Evolutionary conservation across 352 stramenopile species (phyloP).

Genomic region (Pythium aquatile): DNA sequence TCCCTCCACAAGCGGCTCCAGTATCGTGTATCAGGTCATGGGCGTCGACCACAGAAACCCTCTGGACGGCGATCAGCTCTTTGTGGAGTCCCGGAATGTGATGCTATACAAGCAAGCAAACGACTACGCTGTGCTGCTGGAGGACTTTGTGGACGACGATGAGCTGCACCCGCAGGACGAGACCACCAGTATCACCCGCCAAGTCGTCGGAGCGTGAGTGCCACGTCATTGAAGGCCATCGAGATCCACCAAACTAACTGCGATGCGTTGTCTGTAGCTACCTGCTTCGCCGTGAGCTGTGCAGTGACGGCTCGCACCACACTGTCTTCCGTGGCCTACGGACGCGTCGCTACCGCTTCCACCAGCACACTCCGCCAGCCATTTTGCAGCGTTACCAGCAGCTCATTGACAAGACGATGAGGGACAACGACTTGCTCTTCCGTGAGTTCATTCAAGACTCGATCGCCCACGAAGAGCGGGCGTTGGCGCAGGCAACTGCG

Average conservation of each 20-base stretch:
- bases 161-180: slow-evolving; percentile 11
- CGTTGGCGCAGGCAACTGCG: background rate
- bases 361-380: background rate
- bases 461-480: slow-evolving; percentile 3
- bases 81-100: slow-evolving; percentile 27
- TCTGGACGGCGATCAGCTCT: background rate
- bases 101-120: slow-evolving; percentile 25
- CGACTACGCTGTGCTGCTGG: slow-evolving; percentile 9
- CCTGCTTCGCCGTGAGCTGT: slow-evolving; percentile 41
- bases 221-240: slow-evolving; percentile 2
- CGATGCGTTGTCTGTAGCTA: background rate
- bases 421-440: slow-evolving; percentile 4
- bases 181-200: slow-evolving; percentile 1
- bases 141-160: slow-evolving; percentile 19
- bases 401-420: background rate
- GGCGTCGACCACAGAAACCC: slow-evolving; percentile 2
- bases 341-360: slow-evolving; percentile 1
- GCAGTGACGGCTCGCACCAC: slow-evolving; percentile 42
- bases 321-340: slow-evolving; percentile 3
- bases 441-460: background rate
- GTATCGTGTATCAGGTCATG: slow-evolving; percentile 5
- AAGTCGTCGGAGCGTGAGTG: slow-evolving; percentile 19
- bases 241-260: background rate
- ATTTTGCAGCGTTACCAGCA: slow-evolving; percentile 3
- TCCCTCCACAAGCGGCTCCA: background rate